These are phyloP conservation scores for Fusarium torulosum DNA, from an alignment of 2,329 filamentous ascomycete species.

Conservation along the genomic window DNA sequence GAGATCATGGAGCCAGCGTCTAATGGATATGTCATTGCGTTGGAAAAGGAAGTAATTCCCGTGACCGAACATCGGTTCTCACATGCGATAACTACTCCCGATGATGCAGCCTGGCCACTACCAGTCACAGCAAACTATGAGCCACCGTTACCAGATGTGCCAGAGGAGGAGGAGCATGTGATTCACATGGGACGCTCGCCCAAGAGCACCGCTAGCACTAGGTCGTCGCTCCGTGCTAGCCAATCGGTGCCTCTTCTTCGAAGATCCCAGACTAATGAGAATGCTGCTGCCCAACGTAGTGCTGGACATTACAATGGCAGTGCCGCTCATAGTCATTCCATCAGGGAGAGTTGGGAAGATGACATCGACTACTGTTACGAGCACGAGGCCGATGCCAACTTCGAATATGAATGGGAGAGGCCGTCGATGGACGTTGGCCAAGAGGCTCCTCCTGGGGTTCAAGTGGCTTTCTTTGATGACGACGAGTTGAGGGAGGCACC, in stretches of 20 bases:
- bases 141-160: conserved; percentile 67
- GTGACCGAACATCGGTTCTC: conserved; percentile 45
- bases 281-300: conserved; percentile 53
- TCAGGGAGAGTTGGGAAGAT: conserved; percentile 72
- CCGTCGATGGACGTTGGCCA: conserved; percentile 62
- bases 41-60: conserved; percentile 21
- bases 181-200: conserved; percentile 55
- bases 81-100: conserved; percentile 59
- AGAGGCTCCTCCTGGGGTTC: conserved; percentile 41
- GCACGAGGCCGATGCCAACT: conserved; percentile 75
- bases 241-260: conserved; percentile 68
- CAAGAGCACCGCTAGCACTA: conserved; percentile 61
- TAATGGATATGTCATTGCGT: conserved; percentile 16
- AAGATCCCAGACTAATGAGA: conserved; percentile 59
- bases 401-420: conserved; percentile 74
- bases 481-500: conserved; percentile 44
- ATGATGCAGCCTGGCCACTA: conserved; percentile 59
- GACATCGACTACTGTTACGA: conserved; percentile 79
- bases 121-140: conserved; percentile 53
- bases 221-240: conserved; percentile 66
- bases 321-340: conserved; percentile 48
- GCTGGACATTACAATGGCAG: conserved; percentile 31
- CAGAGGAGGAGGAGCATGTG: conserved; percentile 71
- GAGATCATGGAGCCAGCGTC: conserved; percentile 41
- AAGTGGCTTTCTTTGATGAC: conserved; percentile 42